Evolutionary conservation across 2,329 filamentous ascomycete genomes (phyloP).

Genomic region (Didymella pinodella): DNA sequence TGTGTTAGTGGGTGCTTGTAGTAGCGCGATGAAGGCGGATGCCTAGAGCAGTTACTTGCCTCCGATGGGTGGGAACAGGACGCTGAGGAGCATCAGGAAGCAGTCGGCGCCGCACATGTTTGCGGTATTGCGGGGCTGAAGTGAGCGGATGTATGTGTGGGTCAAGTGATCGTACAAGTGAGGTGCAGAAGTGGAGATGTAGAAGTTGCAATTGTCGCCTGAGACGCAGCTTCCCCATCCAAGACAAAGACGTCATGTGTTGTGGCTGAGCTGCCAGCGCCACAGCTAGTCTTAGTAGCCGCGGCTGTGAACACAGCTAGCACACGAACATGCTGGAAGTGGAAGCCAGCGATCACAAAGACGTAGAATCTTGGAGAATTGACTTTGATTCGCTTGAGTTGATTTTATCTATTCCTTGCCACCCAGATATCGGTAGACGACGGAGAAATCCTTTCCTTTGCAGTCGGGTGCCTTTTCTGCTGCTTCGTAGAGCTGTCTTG

Average conservation of each 20-base stretch:
- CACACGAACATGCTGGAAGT: slow-evolving; percentile 1
- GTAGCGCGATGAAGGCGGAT: slow-evolving; percentile 6
- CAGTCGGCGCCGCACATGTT: slow-evolving; percentile 68
- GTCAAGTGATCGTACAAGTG: background rate
- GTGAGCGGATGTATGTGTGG: background rate
- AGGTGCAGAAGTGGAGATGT: slow-evolving; percentile 8
- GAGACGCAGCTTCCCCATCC: slow-evolving; percentile 4
- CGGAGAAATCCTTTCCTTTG: slow-evolving; percentile 60
- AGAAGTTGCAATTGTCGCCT: slow-evolving; percentile 12
- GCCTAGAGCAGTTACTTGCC: slow-evolving; percentile 54
- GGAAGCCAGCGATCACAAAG: background rate
- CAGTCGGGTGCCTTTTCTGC: slow-evolving; percentile 54
- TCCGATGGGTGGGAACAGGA: slow-evolving; percentile 67
- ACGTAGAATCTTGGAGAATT: background rate
- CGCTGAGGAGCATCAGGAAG: slow-evolving; percentile 66
- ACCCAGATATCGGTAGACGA: slow-evolving; percentile 60
- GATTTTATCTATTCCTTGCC: slow-evolving; percentile 51
- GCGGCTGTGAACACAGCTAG: background rate
- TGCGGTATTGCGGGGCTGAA: slow-evolving; percentile 4
- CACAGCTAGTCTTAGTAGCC: slow-evolving; percentile 1
- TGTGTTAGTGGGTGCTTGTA: slow-evolving; percentile 18
- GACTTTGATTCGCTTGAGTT: background rate
- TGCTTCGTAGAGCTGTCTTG: slow-evolving; percentile 56
- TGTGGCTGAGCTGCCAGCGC: slow-evolving; percentile 11
- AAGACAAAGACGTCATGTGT: slow-evolving; percentile 19